Base-by-base conservation (phyloP, 1,139 yeast genomes). In the Hansenula anomala region DNA sequence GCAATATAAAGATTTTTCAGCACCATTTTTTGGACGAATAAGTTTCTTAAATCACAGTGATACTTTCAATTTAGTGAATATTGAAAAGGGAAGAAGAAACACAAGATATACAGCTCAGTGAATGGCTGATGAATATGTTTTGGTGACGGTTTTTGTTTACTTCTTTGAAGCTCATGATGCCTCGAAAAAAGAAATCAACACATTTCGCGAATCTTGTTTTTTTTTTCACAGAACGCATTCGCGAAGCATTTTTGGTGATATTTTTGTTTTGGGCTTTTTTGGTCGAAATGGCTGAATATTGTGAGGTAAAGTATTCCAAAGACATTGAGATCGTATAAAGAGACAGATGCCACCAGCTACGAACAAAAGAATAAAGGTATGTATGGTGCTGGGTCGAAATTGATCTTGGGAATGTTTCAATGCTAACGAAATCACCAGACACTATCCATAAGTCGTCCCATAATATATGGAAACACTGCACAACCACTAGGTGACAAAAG, bases 381-480 rank as follows among this genome's bases (percentile, higher is more conserved):
- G 47, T 34, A 10, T 7, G 8, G 6, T 11, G 22, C 13, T 11
- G 13, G n/a, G n/a, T n/a, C n/a, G 23, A 7, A 20, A 7, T 20
- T 30, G 4, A 4, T 23, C 10, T 34, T 15, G 8, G 4, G 28
- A 13, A 4, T 10, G 13, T 3, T 15, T 15, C 11, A 4, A 3
- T 24, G 24, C 34, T 32, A 24, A 32, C 23, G 9, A 13, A 6
- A 4, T 10, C 4, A 10, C 3, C 36, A 84, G 66, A 86, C 86
- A 49, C 73, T 90, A 11, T 80, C 95, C 0, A 78, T 90, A 14
- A 73, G 92, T 3, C 79, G 94, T 37, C 97, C 98, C 1, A 78
- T 92, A 23, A 60, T 86, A 24, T 89, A 88, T 55, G 98, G 98
- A 10, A 92, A 90, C 59, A 73, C 78, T 18, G 96, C 97, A 1